These are phyloP conservation scores for Chlorella sorokiniana DNA, from an alignment of 139 green algal species.

Conservation along the genomic window DNA sequence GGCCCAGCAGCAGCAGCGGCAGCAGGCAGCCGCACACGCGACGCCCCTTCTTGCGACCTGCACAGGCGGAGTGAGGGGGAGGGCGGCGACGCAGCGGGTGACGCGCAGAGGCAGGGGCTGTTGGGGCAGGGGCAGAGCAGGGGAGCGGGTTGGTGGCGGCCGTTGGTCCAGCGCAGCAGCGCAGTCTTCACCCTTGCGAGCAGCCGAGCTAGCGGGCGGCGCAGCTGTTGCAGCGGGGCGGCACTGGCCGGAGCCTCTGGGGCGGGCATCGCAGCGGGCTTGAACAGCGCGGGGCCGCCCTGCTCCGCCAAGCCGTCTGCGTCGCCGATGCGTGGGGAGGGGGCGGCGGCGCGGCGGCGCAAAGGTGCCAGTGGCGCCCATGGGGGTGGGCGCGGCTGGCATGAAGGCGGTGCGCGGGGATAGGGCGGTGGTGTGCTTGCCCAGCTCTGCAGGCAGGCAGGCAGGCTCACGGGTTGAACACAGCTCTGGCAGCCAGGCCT, in stretches of 20 bases:
- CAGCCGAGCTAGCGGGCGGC: no score
- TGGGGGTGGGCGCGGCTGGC: background rate
- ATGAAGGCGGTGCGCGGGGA: background rate
- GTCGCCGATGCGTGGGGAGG: background rate
- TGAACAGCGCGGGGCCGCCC: conserved; percentile 22
- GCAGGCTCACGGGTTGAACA: background rate
- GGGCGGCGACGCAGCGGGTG: background rate
- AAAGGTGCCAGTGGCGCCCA: background rate
- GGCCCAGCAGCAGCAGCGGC: background rate
- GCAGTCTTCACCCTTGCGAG: no score
- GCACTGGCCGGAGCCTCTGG: background rate
- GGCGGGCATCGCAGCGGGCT: background rate
- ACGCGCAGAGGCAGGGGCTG: background rate
- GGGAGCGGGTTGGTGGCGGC: no score
- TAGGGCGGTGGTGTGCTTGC: conserved; percentile 9
- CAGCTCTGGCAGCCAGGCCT: no score
- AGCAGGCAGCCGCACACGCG: conserved; percentile 12
- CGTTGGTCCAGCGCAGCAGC: no score
- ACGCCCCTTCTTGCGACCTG: conserved; percentile 24
- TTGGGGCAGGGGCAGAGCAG: no score
- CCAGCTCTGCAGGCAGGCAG: background rate
- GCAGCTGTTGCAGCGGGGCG: background rate
- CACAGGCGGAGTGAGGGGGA: background rate
- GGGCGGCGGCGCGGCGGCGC: conserved; percentile 3
- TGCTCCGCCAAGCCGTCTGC: conserved; percentile 20